These are phyloP conservation scores for Ligustrum vulgare DNA, from an alignment of 257 asterid species.

Conservation along the genomic window DNA sequence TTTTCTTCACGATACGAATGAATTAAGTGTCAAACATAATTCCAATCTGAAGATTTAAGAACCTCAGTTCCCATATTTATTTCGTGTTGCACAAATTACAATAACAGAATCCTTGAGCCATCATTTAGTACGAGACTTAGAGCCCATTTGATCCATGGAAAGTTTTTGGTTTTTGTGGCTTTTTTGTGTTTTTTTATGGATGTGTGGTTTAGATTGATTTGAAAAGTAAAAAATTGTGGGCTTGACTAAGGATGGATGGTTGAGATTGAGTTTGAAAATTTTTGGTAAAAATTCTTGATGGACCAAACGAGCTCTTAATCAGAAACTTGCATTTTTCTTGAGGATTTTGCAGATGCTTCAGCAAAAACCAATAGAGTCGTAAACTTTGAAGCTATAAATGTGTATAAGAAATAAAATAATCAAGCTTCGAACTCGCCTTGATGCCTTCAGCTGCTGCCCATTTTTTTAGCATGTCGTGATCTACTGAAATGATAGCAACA, in stretches of 20 bases:
- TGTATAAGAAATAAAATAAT: neutral
- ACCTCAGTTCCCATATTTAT: neutral
- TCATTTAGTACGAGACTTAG: neutral
- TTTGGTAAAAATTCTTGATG: too few relatives aligned
- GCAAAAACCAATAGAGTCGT: neutral
- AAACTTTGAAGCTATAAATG: neutral
- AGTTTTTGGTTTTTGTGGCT: too few relatives aligned
- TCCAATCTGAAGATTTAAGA: neutral
- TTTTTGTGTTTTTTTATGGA: too few relatives aligned
- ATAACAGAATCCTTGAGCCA: neutral
- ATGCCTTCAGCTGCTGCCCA: conserved; percentile 68
- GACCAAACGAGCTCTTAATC: too few relatives aligned
- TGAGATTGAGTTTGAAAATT: too few relatives aligned
- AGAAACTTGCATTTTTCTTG: neutral
- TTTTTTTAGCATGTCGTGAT: conserved; percentile 56
- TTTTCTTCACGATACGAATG: neutral
- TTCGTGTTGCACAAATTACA: neutral
- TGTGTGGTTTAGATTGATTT: too few relatives aligned
- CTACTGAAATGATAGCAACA: conserved; percentile 62
- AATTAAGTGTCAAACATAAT: neutral
- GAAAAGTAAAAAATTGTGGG: too few relatives aligned
- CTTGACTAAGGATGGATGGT: too few relatives aligned
- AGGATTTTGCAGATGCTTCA: neutral
- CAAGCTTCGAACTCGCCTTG: conserved; percentile 35
- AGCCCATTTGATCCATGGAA: too few relatives aligned